Conservation (phyloP, 208 protist species). For the Strigomonas galati region DNA sequence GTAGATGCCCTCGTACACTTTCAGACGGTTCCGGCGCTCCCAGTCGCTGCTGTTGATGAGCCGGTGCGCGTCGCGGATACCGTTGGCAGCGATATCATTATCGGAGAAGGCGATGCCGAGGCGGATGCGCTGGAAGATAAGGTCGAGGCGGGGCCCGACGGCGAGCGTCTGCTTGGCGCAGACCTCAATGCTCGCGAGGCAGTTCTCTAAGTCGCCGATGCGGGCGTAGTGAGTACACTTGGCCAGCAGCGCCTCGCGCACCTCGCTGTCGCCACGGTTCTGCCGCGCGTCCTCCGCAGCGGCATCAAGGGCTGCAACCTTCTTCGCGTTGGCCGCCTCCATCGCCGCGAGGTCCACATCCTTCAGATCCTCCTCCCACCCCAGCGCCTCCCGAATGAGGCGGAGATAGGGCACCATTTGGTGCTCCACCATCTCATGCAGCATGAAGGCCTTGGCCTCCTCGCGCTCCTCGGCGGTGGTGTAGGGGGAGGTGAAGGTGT, state of each 20-base stretch:
- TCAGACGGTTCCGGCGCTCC: slow-evolving; percentile 98
- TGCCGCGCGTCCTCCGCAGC: slow-evolving; percentile 92
- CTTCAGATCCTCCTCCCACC: slow-evolving; percentile 50
- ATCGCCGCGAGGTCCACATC: slow-evolving; percentile 62
- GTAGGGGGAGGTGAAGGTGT: slow-evolving; percentile 77
- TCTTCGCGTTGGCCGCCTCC: slow-evolving; percentile 75
- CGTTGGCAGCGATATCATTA: slow-evolving; percentile 85
- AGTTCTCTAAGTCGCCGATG: slow-evolving; percentile 96
- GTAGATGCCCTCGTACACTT: slow-evolving; percentile 98
- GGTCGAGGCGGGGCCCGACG: slow-evolving; percentile 94
- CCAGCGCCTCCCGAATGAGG: slow-evolving; percentile 73
- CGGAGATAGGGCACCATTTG: slow-evolving; percentile 90
- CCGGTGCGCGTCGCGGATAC: slow-evolving; percentile 90
- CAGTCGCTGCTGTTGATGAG: slow-evolving; percentile 98
- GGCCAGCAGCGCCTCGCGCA: slow-evolving; percentile 93
- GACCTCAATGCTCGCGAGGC: slow-evolving; percentile 85
- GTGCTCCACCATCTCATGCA: slow-evolving; percentile 68
- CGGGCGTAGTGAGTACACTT: slow-evolving; percentile 91
- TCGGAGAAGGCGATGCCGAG: slow-evolving; percentile 96
- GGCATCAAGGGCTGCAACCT: slow-evolving; percentile 78
- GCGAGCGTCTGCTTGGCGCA: slow-evolving; percentile 94
- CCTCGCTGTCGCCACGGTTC: slow-evolving; percentile 97
- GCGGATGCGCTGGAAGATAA: slow-evolving; percentile 95
- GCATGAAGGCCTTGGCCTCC: slow-evolving; percentile 61
- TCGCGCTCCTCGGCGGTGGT: slow-evolving; percentile 69